Conservation (phyloP, 768 basidiomycete species). For the Suillus subaureus region DNA sequence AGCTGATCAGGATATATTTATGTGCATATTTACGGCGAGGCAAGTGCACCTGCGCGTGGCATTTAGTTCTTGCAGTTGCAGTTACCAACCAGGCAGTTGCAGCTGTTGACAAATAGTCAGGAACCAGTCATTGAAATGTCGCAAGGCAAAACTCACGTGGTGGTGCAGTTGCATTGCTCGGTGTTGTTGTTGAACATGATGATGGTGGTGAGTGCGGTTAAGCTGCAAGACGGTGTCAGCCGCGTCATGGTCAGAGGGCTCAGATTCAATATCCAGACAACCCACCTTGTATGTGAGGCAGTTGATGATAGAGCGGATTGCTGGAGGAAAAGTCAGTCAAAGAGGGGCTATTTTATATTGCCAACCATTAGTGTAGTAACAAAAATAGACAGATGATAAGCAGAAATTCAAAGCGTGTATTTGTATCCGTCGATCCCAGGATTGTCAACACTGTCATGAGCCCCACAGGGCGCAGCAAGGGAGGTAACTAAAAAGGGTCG, state of each 20-base stretch:
- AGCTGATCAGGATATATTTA: neutral
- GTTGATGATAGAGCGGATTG: neutral
- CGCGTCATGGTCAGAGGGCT: neutral
- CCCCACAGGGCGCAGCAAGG: neutral
- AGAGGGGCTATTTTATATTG: neutral
- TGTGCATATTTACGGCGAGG: neutral
- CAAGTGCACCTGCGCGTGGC: neutral
- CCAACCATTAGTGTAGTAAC: neutral
- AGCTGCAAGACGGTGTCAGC: neutral
- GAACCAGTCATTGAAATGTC: neutral
- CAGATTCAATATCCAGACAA: neutral
- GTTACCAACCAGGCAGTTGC: conserved; percentile 10
- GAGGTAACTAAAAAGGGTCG: neutral
- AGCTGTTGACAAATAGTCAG: conserved; percentile 5
- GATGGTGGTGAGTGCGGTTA: neutral
- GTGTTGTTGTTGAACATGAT: conserved; percentile 5
- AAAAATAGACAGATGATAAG: neutral
- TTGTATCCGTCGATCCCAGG: neutral
- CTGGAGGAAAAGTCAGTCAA: neutral
- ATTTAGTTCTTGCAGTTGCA: conserved; percentile 8
- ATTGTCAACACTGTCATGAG: neutral
- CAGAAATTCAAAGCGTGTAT: neutral
- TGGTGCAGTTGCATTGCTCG: conserved; percentile 3
- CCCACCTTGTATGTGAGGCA: neutral
- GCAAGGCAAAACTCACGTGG: conserved; percentile 7